Evolutionary conservation across 441 rosid genomes (phyloP).

Genomic region (Croton setiger): DNA sequence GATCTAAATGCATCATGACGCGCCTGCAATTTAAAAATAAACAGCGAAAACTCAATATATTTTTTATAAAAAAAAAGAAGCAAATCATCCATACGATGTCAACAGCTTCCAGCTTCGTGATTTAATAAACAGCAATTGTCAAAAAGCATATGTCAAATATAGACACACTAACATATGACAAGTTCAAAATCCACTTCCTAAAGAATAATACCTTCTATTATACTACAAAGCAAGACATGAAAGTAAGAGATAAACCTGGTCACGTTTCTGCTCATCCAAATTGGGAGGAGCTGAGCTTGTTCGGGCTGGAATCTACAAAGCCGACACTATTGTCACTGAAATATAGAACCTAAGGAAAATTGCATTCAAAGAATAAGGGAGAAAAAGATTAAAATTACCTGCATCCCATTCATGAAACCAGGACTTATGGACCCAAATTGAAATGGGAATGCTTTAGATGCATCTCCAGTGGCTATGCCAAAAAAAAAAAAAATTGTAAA

Average conservation of each 20-base stretch:
- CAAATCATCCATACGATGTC: neutral
- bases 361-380: conserved; percentile 10
- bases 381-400: conserved; percentile 28
- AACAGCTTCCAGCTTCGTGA: neutral
- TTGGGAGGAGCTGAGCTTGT: conserved; percentile 98
- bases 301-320: conserved; percentile 87
- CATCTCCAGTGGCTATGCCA: conserved; percentile 50
- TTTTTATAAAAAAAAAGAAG: neutral
- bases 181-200: neutral
- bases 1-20: conserved; percentile 53
- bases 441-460: conserved; percentile 61
- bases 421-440: conserved; percentile 93
- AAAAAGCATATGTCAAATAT: neutral
- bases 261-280: conserved; percentile 95
- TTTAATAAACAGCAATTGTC: neutral
- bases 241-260: conserved; percentile 48
- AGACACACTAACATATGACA: neutral
- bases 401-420: conserved; percentile 74
- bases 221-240: neutral
- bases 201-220: neutral
- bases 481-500: conserved; percentile 4
- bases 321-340: conserved; percentile 20
- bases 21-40: conserved; percentile 48
- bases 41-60: neutral
- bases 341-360: neutral